Percentiles rank a stretch among this genome's conserved stretches.
These are phyloP conservation scores for Kwoniella newhampshirensis DNA, from an alignment of 768 basidiomycete species.

Conservation along the genomic window DNA sequence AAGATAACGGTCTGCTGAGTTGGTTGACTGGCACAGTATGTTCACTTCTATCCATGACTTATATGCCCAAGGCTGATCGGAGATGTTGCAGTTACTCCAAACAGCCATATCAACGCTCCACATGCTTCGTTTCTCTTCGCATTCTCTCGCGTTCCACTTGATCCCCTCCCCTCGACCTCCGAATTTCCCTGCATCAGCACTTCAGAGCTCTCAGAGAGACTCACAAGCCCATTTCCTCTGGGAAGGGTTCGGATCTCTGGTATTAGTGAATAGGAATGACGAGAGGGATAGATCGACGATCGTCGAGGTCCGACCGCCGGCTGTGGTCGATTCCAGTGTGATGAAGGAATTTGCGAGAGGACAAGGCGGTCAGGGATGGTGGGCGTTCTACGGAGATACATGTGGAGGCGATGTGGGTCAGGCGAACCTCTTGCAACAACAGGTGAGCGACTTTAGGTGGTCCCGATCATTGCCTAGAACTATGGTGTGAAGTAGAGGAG, in stretches of 20 bases:
- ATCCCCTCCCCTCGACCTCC: conserved; percentile 33
- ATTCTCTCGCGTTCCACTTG: conserved; percentile 46
- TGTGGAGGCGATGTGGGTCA: conserved; percentile 48
- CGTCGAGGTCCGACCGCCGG: conserved; percentile 46
- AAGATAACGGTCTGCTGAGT: conserved; percentile 46
- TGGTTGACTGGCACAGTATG: conserved; percentile 51
- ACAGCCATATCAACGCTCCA: conserved; percentile 48
- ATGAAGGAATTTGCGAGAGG: conserved; percentile 43
- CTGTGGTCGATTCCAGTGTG: conserved; percentile 35
- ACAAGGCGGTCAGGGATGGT: conserved; percentile 33
- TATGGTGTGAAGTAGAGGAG: too few species aligned
- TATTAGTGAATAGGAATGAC: conserved; percentile 41
- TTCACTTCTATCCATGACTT: neutral
- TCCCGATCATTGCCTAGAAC: too few species aligned
- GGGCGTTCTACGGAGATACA: conserved; percentile 36
- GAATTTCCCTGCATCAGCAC: neutral
- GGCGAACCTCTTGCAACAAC: conserved; percentile 49
- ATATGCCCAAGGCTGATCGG: too few species aligned
- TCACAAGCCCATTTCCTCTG: conserved; percentile 28
- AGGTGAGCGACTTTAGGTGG: too few species aligned
- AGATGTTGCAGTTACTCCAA: conserved; percentile 36
- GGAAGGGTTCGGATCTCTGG: conserved; percentile 51
- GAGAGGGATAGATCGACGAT: conserved; percentile 45
- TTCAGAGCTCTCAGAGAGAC: neutral
- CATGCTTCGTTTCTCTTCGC: conserved; percentile 47